Base-by-base conservation (phyloP, 805 yeast species). In the Danielia reshetovae region DNA sequence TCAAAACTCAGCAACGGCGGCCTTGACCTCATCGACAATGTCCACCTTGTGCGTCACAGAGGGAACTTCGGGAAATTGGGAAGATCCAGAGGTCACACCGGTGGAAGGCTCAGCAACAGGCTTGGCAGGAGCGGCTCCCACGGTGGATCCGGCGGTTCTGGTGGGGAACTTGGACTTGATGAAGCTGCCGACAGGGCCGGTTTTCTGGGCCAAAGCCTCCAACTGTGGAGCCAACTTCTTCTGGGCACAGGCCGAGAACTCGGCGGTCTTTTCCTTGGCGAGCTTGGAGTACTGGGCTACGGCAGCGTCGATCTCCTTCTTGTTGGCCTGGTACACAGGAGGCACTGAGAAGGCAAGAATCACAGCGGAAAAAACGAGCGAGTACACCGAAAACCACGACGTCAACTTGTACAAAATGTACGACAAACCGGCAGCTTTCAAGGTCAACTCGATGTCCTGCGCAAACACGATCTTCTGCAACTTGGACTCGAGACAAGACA, bases 141-240 rank as follows among this genome's bases (percentile, higher is more conserved):
- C 83, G 30, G 85, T 79, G 27, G 85, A 68, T 26, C 83, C 79
- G 24, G 85, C 85, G 42, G 88, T 81, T 75, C 87, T 79, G 40
- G 68, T 62, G 30, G 82, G 81, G 45, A 75, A 55, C 62, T 74
- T 73, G 23, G 77, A 64, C 55, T 72, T 67, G 53, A 82, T 61
- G 51, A 77, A 75, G 23, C 68, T 55, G 26, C 84, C 78, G 38
- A 81, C 76, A 34, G 90, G 90, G 29, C 84, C 83, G 39, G 80
- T 59, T 59, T 76, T 77, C 49, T 71, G 65, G 49, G 75, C 74
- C 44, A 75, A 70, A 47, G 71, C 68, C 43, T 77, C 70, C 43
- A 81, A 51, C 48, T 72, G 73, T 45, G 93, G 93, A 43, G 68
- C 69, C 27, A 72, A 65, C 49, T 66, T 62, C 30, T 60, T 55